phyloP scores from a whole-genome alignment of 108 stramenopile genomes.

The Stephanodiscus triporus region DNA sequence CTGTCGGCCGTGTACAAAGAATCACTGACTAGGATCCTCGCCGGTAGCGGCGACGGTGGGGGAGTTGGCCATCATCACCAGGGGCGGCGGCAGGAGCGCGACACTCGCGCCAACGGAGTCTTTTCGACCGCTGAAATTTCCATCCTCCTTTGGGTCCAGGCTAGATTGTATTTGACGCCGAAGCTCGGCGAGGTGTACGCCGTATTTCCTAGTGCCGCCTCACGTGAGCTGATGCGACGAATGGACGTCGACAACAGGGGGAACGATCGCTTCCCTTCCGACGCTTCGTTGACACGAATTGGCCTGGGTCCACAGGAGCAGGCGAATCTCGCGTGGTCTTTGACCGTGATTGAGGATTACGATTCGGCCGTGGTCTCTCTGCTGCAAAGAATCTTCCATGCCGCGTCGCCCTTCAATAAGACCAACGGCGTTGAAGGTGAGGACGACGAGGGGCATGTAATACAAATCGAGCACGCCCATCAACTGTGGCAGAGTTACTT shows the following conservation, averaged over 20 bases:
- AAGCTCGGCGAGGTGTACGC: constrained; percentile 55
- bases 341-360: constrained; percentile 73
- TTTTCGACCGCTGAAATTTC: constrained; percentile 73
- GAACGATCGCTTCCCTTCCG: constrained; percentile 7
- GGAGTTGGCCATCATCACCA: no score
- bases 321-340: constrained; percentile 84
- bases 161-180: constrained; percentile 65
- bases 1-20: no score
- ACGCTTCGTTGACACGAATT: constrained; percentile 23
- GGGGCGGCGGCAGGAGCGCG: neutral
- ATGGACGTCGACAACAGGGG: constrained; percentile 12
- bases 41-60: neutral
- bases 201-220: constrained; percentile 57
- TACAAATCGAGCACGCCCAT: constrained; percentile 88
- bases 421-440: neutral
- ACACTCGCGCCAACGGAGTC: neutral
- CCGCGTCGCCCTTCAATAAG: constrained; percentile 33
- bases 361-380: constrained; percentile 49
- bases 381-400: constrained; percentile 62
- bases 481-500: constrained; percentile 89
- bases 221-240: constrained; percentile 40
- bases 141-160: constrained; percentile 81
- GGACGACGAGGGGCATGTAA: constrained; percentile 38
- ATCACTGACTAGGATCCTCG: constrained; percentile 50
- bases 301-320: constrained; percentile 78